Evolutionary conservation across 129 eudicot genomes (phyloP).

Genomic region (Flaveria sonorensis): DNA sequence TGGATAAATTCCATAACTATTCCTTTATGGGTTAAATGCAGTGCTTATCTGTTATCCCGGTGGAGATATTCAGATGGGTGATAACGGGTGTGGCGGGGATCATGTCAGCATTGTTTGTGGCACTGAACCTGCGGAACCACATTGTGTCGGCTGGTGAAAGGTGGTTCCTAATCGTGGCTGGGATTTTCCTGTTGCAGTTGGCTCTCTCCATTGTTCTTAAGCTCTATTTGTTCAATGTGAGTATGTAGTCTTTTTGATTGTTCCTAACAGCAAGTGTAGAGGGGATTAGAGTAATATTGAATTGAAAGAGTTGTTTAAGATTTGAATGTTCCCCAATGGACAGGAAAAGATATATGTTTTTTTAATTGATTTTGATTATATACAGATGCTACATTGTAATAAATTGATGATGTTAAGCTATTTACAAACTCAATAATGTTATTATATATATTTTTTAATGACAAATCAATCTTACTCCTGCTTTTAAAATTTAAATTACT

Average conservation of each 20-base stretch:
- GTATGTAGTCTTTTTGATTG: slow-evolving; percentile 33
- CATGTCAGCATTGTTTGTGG: slow-evolving; percentile 94
- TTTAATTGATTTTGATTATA: slow-evolving; percentile 27
- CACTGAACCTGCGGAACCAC: slow-evolving; percentile 84
- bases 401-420: neutral
- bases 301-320: slow-evolving; percentile 10
- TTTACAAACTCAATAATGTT: neutral
- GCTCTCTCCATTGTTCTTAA: slow-evolving; percentile 83
- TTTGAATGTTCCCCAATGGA: slow-evolving; percentile 33
- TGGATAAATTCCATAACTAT: neutral
- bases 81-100: slow-evolving; percentile 94
- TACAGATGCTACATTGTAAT: slow-evolving; percentile 1
- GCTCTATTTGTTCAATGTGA: slow-evolving; percentile 73
- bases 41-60: slow-evolving; percentile 83
- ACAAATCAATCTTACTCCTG: too few relatives aligned
- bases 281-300: slow-evolving; percentile 28
- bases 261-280: slow-evolving; percentile 27
- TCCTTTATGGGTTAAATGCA: slow-evolving; percentile 34
- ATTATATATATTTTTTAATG: neutral
- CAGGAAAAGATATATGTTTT: slow-evolving; percentile 20
- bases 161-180: slow-evolving; percentile 92
- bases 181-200: slow-evolving; percentile 89
- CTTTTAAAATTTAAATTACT: too few relatives aligned
- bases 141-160: slow-evolving; percentile 90
- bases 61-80: slow-evolving; percentile 86